These are phyloP conservation scores for Stenogyne calaminthoides DNA, from an alignment of 305 asterid genomes.

Conservation along the genomic window DNA sequence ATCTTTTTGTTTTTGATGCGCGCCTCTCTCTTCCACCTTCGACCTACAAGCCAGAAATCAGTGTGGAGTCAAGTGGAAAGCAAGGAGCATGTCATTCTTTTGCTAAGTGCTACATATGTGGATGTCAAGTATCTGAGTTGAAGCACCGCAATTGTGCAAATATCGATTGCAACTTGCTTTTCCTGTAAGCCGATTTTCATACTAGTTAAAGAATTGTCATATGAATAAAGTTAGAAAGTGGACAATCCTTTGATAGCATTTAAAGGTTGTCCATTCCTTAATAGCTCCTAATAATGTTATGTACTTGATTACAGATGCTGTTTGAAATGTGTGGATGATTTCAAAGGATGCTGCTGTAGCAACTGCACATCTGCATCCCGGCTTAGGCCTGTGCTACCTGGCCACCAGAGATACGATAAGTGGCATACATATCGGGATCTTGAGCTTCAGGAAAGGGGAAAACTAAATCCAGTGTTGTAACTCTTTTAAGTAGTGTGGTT, in stretches of 20 bases:
- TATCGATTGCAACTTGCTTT: slow-evolving; percentile 94
- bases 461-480: background rate
- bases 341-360: slow-evolving; percentile 85
- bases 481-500: background rate
- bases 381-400: slow-evolving; percentile 73
- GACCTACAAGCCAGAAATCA: slow-evolving; percentile 50
- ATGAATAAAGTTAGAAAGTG: too few species aligned
- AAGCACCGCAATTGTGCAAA: slow-evolving; percentile 97
- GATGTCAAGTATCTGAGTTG: slow-evolving; percentile 65
- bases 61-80: slow-evolving; percentile 33
- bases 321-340: slow-evolving; percentile 48
- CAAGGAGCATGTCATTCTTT: slow-evolving; percentile 49
- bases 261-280: background rate
- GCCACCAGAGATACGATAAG: slow-evolving; percentile 76
- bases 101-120: slow-evolving; percentile 78
- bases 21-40: slow-evolving; percentile 97
- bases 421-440: slow-evolving; percentile 84
- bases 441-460: slow-evolving; percentile 49
- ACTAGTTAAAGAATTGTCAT: background rate
- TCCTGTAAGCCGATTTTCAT: slow-evolving; percentile 64
- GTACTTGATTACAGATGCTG: slow-evolving; percentile 65
- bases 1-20: slow-evolving; percentile 82
- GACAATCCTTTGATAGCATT: too few species aligned
- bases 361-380: slow-evolving; percentile 72
- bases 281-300: background rate